A percentile compares a stretch with the other conserved stretches of the same genome.
These are phyloP conservation scores for Cladosporium sphaerospermum DNA, from an alignment of 2,329 filamentous ascomycete genomes.

Conservation along the genomic window DNA sequence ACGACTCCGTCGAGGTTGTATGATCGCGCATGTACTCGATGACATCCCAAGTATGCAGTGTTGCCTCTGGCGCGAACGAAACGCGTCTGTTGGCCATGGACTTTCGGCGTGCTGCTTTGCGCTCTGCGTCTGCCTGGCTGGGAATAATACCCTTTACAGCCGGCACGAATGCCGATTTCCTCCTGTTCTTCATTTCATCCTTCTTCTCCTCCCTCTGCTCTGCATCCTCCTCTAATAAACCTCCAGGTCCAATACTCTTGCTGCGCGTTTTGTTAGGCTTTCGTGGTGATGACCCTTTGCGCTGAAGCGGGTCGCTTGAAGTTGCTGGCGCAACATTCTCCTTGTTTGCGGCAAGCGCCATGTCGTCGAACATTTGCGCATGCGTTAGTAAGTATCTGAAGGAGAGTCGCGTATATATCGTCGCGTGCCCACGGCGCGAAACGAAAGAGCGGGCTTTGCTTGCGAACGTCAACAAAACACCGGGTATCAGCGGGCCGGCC, in stretches of 20 bases:
- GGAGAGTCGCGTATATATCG: neutral
- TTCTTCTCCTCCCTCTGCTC: slow-evolving; percentile 31
- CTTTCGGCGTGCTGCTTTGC: slow-evolving; percentile 83
- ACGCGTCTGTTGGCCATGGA: slow-evolving; percentile 71
- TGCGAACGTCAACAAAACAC: neutral
- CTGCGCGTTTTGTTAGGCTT: slow-evolving; percentile 65
- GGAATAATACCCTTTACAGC: slow-evolving; percentile 51
- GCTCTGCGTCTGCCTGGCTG: slow-evolving; percentile 55
- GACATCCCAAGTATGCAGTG: slow-evolving; percentile 93
- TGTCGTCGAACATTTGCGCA: slow-evolving; percentile 14
- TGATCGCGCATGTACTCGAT: slow-evolving; percentile 84
- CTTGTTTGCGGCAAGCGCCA: slow-evolving; percentile 24
- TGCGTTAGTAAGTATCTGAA: slow-evolving; percentile 2
- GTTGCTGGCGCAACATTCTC: slow-evolving; percentile 30
- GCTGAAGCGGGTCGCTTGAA: slow-evolving; percentile 27
- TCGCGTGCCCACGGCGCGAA: neutral
- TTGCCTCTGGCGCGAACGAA: slow-evolving; percentile 95
- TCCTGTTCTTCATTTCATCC: slow-evolving; percentile 25
- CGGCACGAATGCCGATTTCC: slow-evolving; percentile 42
- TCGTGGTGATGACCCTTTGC: slow-evolving; percentile 32
- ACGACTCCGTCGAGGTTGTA: slow-evolving; percentile 64
- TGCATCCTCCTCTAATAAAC: slow-evolving; percentile 73
- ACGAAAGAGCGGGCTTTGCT: neutral
- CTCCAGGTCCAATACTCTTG: slow-evolving; percentile 92
- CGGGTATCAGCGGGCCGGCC: too few species aligned